Percentiles rank a stretch among this genome's conserved stretches.
These are phyloP conservation scores for Cryptococcus sp. DNA, from an alignment of 1,284 basidiomycete genomes.

Conservation along the genomic window DNA sequence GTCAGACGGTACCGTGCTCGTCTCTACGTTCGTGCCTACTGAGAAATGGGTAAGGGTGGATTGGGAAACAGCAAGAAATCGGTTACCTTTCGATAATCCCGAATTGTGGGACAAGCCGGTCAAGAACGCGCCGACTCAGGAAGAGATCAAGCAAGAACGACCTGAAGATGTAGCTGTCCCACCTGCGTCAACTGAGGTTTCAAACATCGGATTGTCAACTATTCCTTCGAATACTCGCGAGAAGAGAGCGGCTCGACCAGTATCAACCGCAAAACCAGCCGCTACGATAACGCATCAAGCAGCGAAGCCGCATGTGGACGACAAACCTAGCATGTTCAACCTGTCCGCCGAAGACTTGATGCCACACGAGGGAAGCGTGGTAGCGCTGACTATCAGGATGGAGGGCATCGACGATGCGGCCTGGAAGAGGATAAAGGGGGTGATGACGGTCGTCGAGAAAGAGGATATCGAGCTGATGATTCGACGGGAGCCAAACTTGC, in stretches of 20 bases:
- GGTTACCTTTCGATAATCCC: slow-evolving; percentile 42
- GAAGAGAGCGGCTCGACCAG: background rate
- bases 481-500: slow-evolving; percentile 29
- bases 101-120: slow-evolving; percentile 21
- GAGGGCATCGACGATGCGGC: slow-evolving; percentile 31
- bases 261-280: background rate
- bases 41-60: slow-evolving; percentile 34
- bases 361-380: slow-evolving; percentile 27
- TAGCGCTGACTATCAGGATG: slow-evolving; percentile 42
- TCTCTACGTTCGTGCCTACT: slow-evolving; percentile 39
- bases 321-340: slow-evolving; percentile 30
- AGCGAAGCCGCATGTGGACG: background rate
- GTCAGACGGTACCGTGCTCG: slow-evolving; percentile 34
- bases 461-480: slow-evolving; percentile 32
- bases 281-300: background rate
- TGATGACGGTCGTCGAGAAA: slow-evolving; percentile 32
- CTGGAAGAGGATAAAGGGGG: slow-evolving; percentile 37
- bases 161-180: background rate
- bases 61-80: slow-evolving; percentile 31
- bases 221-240: background rate
- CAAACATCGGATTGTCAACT: background rate
- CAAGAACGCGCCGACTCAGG: background rate
- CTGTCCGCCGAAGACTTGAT: slow-evolving; percentile 37
- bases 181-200: background rate
- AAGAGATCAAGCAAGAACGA: slow-evolving; percentile 5